Evolutionary conservation across 192 early-diverging fungal species (phyloP).

Genomic region (Podila minutissima): DNA sequence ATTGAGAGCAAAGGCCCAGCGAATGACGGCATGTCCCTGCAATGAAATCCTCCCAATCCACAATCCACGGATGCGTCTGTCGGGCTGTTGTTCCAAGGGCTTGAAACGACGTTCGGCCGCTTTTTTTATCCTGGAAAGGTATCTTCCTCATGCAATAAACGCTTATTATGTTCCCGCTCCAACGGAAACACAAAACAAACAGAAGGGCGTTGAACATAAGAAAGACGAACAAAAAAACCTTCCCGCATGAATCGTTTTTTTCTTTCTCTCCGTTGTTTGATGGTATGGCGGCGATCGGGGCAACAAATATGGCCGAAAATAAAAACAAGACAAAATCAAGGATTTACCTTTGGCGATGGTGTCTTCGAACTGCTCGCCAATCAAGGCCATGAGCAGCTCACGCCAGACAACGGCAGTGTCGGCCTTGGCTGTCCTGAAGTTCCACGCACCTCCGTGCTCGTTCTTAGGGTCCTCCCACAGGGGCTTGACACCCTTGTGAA

Average conservation of each 20-base stretch:
- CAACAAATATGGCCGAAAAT: background rate
- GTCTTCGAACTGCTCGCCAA: slow-evolving; percentile 62
- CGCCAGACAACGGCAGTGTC: slow-evolving; percentile 58
- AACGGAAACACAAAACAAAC: too few species aligned
- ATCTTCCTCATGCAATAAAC: background rate
- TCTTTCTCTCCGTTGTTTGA: too few species aligned
- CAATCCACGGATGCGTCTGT: background rate
- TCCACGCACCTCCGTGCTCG: slow-evolving; percentile 61
- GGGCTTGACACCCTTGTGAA: slow-evolving; percentile 59
- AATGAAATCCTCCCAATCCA: too few species aligned
- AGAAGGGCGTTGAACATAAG: too few species aligned
- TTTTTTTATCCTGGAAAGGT: background rate
- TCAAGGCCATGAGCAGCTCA: slow-evolving; percentile 58
- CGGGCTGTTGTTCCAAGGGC: too few species aligned
- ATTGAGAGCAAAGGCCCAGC: too few species aligned
- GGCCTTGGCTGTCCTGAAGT: slow-evolving; percentile 56
- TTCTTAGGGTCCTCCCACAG: slow-evolving; percentile 64
- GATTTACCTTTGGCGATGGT: slow-evolving; percentile 51
- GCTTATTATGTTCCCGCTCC: background rate
- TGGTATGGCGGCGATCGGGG: background rate
- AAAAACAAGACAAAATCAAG: background rate
- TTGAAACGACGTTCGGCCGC: too few species aligned
- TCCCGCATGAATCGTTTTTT: too few species aligned
- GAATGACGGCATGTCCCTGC: too few species aligned
- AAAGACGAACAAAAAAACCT: too few species aligned